Evolutionary conservation across 805 yeast species (phyloP).

Genomic region (Wickerhamiella galacta): DNA sequence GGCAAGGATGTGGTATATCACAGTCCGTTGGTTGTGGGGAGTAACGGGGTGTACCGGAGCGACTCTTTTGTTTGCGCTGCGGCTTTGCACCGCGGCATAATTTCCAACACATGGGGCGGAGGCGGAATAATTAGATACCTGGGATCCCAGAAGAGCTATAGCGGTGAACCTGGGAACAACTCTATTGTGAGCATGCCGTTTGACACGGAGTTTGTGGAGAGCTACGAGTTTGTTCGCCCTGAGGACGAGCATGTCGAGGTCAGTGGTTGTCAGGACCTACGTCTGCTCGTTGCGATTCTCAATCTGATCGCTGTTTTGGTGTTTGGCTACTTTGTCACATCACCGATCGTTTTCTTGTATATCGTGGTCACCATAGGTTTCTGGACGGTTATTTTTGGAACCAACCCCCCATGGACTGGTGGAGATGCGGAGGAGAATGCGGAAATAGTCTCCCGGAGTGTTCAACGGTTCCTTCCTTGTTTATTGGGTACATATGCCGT

Average conservation of each 20-base stretch:
- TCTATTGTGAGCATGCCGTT: constrained; percentile 41
- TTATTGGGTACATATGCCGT: constrained; percentile 53
- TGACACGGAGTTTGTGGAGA: constrained; percentile 57
- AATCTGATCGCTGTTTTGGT: constrained; percentile 45
- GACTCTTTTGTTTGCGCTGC: constrained; percentile 86
- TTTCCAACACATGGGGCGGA: constrained; percentile 65
- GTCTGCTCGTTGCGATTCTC: constrained; percentile 36
- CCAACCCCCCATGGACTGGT: constrained; percentile 45
- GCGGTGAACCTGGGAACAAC: constrained; percentile 31
- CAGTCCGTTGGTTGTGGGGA: constrained; percentile 58
- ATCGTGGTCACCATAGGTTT: constrained; percentile 46
- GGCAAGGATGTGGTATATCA: constrained; percentile 57
- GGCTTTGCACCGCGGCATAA: constrained; percentile 69
- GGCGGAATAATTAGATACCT: constrained; percentile 45
- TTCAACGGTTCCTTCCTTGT: constrained; percentile 60
- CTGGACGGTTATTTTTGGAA: constrained; percentile 69
- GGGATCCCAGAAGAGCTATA: constrained; percentile 37
- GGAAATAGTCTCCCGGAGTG: constrained; percentile 47
- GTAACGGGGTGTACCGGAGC: constrained; percentile 44
- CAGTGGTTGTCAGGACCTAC: constrained; percentile 51
- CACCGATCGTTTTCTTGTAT: constrained; percentile 45
- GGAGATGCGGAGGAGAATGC: constrained; percentile 40
- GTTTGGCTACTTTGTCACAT: constrained; percentile 30
- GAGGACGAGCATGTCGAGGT: constrained; percentile 18
- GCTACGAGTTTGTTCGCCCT: constrained; percentile 41